Base-by-base conservation (phyloP, 2,329 filamentous ascomycete species). In the Colletotrichum ledebouriae region DNA sequence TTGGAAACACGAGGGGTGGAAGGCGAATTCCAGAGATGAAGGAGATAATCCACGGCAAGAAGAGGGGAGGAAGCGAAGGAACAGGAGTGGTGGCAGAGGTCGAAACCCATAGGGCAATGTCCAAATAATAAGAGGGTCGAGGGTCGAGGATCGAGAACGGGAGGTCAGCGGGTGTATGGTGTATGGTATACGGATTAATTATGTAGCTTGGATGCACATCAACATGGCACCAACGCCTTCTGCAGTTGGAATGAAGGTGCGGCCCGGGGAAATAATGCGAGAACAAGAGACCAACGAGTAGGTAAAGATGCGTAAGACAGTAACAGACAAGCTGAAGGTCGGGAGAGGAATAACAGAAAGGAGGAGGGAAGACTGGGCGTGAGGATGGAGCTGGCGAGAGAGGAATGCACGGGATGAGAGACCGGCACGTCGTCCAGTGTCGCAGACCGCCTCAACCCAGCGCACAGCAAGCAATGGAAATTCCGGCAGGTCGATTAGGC, bases 191-290 rank as follows among this genome's bases (percentile, higher is more conserved):
- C 53, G 41, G 55, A 49, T 65, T 65, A 65, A 68, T 68, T 68
- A 68, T 68, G 65, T 68, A 61, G 65, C 65, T 68, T 68, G 11
- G 53, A 44, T 68, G 46, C 64, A 64, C 64, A 52, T 57, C 55
- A 65, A 55, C 47, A 25, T 50, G 61, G 61, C 65, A 57, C 61
- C 55, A 65, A 47, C 53, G 53, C 55, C 55, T 55, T 59, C 22
- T 53, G 41, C 65, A 47, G 52, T 57, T 68, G 65, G 65, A 59
- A 68, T 52, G 65, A 55, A 68, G 65, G 65, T 65, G 65, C 47
- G 59, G 58, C 17, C 61, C 58, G 59, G 37, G 57, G 39, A 37
- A 44, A 25, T 34, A 59, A 44, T 33, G 47, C 49, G 37, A 44
- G 39, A 61, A 37, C 47, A 53, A 44, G 37, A 53, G 22, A 42